phyloP scores from a whole-genome alignment of 805 yeast species.

The Nakazawaea sp. region DNA sequence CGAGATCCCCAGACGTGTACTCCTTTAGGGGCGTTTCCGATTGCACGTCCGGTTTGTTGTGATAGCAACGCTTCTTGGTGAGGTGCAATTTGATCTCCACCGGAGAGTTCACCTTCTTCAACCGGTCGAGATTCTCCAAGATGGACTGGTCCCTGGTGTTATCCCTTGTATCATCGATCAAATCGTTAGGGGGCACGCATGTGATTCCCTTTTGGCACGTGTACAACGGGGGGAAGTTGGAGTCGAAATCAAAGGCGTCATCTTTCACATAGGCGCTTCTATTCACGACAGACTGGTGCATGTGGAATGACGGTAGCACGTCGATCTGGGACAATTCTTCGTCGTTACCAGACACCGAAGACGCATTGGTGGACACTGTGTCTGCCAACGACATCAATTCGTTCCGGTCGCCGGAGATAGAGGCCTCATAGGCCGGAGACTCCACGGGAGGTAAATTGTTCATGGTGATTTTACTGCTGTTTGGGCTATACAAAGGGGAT shows the following conservation, averaged over 20 bases:
- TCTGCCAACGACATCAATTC: neutral
- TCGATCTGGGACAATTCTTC: slow-evolving; percentile 25
- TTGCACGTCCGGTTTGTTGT: neutral
- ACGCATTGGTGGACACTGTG: neutral
- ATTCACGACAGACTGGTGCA: slow-evolving; percentile 40
- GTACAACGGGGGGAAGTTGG: neutral
- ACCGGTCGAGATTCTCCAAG: slow-evolving; percentile 2
- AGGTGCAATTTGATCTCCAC: neutral
- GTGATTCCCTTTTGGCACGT: no score
- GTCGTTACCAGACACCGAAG: neutral
- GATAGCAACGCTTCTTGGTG: neutral
- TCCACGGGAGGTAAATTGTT: no score
- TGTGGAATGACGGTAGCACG: slow-evolving; percentile 61
- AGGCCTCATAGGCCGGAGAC: no score
- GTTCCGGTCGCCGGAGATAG: no score
- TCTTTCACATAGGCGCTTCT: slow-evolving; percentile 7
- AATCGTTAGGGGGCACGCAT: no score
- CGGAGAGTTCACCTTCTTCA: neutral
- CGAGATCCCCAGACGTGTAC: slow-evolving; percentile 60
- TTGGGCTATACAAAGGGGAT: no score
- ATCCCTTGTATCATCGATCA: neutral
- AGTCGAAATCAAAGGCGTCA: neutral
- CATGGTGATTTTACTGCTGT: no score
- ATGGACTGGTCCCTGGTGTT: neutral
- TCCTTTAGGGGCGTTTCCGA: slow-evolving; percentile 35